These are phyloP conservation scores for Saururus chinensis DNA, from an alignment of 164 flowering plant genomes.

Conservation along the genomic window DNA sequence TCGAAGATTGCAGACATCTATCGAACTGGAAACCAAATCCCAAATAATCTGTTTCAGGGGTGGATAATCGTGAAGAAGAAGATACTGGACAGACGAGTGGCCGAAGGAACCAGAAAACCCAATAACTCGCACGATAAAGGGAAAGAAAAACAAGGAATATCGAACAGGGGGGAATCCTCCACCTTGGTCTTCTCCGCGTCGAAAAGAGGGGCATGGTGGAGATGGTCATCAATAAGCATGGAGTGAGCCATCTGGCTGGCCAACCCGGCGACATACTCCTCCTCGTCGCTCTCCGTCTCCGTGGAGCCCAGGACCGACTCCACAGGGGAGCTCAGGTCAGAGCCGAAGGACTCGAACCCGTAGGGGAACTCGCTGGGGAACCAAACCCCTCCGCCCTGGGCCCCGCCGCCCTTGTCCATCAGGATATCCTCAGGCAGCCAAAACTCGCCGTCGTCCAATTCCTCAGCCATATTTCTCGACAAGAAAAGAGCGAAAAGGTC, in stretches of 20 bases:
- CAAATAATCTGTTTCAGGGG: too few species aligned
- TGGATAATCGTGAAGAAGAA: too few species aligned
- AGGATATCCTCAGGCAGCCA: constrained; percentile 60
- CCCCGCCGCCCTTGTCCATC: constrained; percentile 24
- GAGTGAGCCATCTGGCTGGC: constrained; percentile 41
- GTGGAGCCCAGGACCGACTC: constrained; percentile 22
- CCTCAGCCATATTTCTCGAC: constrained; percentile 3
- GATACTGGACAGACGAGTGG: too few species aligned
- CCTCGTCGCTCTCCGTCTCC: constrained; percentile 27
- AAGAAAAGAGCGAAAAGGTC: neutral
- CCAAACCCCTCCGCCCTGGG: constrained; percentile 1
- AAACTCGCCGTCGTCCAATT: constrained; percentile 37
- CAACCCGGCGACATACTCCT: constrained; percentile 33
- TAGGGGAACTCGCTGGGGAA: constrained; percentile 46
- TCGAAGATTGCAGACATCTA: too few species aligned
- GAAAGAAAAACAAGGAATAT: neutral
- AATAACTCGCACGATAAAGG: neutral
- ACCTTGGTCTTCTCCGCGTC: constrained; percentile 18
- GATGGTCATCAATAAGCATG: constrained; percentile 30
- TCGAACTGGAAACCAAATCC: neutral
- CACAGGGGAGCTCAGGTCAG: constrained; percentile 30
- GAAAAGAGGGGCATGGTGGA: too few species aligned
- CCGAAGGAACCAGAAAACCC: neutral
- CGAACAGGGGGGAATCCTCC: neutral
- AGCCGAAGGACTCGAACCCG: constrained; percentile 26